Evolutionary conservation across 2,329 filamentous ascomycete genomes (phyloP), one percentile per base, ranked within the genome.

Genomic region (Fonsecaea pedrosoi): DNA sequence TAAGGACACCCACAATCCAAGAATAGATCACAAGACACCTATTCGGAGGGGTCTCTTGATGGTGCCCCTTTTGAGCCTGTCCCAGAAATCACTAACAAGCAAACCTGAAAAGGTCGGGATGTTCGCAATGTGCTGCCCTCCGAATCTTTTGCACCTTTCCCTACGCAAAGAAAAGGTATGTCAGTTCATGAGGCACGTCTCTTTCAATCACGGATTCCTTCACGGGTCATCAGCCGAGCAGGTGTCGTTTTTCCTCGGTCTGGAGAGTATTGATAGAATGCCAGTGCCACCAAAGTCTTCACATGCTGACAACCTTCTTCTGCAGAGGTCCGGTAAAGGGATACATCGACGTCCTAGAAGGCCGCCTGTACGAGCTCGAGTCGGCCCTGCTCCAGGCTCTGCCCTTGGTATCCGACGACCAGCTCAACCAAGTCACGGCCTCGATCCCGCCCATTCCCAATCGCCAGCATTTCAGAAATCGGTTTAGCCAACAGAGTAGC

Each of bases 301-400:
- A 38, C 6, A 45, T 45, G 42, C 42, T 45, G 42, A 45, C 42
- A 21, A 10, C 9, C 15, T 35, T 21, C 37, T 37, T 35, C 3
- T 58, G 10, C 25, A 59, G 56, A 15, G 56, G 38, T 15, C 56
- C 56, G 15, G 15, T 59, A 30, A 59, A 59, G n/a, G 56, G 56
- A 18, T 59, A 59, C 56, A 59, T 59, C 40, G 38, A 59, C 56
- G 32, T 32, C 9, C 56, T 59, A 7, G 56, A 59, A 48, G 42
- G 32, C 56, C 37, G 38, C 3, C 9, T 59, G 7, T 50, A 35
- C 25, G 38, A 59, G 32, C 37, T 48, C 21, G 56, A 59, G 38
- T 32, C 38, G 18, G 13, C n/a, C 15, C 40, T 59, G 18, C 38
- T 59, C 10, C 45, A 50, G 45, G 45, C 12, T 21, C 45, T 50